phyloP scores from a whole-genome alignment of 140 eudicot genomes.

The Anethum foeniculum region DNA sequence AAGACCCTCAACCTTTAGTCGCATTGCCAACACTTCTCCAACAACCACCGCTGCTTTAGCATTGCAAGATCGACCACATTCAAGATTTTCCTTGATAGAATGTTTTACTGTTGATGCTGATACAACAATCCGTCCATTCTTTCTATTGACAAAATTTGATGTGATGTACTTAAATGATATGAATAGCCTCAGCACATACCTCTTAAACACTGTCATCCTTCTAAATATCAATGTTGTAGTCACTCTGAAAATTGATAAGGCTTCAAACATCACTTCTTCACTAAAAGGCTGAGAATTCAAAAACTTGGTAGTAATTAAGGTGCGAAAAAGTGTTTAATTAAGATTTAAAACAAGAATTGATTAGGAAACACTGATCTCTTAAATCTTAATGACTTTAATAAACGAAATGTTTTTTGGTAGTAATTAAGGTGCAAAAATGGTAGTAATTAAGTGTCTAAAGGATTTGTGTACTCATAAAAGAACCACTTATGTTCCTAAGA shows the following conservation, averaged over 20 bases:
- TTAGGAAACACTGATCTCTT: too few species aligned
- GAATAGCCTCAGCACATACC: slow-evolving; percentile 4
- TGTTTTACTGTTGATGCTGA: slow-evolving; percentile 8
- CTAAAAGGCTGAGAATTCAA: too few species aligned
- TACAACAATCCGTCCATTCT: neutral
- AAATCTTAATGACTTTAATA: too few species aligned
- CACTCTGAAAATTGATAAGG: neutral
- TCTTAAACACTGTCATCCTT: slow-evolving; percentile 4
- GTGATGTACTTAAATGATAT: neutral
- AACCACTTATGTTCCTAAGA: too few species aligned
- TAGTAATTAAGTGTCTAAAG: too few species aligned
- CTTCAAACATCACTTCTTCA: neutral
- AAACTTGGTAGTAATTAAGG: too few species aligned
- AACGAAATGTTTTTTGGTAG: too few species aligned
- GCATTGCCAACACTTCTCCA: slow-evolving; percentile 4
- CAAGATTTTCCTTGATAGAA: neutral
- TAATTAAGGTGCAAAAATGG: too few species aligned
- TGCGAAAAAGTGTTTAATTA: too few species aligned
- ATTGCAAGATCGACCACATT: slow-evolving; percentile 4
- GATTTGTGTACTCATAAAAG: too few species aligned
- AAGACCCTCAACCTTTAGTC: slow-evolving; percentile 6
- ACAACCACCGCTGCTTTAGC: slow-evolving; percentile 8
- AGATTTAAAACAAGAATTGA: too few species aligned
- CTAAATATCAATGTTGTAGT: neutral
- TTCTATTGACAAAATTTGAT: neutral